Evolutionary conservation across 305 asterid genomes (phyloP).

Genomic region (Fraxinus latifolia): DNA sequence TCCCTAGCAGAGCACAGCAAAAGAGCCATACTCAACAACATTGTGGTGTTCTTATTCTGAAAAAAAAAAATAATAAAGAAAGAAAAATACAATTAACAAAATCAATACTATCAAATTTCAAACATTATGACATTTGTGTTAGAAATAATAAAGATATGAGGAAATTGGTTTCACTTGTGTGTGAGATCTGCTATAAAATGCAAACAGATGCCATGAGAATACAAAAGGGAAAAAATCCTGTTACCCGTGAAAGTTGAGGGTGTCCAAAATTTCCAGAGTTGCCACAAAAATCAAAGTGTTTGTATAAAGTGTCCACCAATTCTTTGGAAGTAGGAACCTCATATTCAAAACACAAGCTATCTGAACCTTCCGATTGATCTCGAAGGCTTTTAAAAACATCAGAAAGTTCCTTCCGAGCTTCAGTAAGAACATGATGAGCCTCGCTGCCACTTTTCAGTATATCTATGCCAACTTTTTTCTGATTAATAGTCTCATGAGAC

Average conservation of each 20-base stretch:
- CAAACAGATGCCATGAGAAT: slow-evolving; percentile 15
- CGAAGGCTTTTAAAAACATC: slow-evolving; percentile 45
- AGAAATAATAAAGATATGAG: slow-evolving; percentile 16
- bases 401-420: slow-evolving; percentile 56
- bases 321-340: slow-evolving; percentile 64
- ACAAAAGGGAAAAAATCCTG: slow-evolving; percentile 13
- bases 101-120: slow-evolving; percentile 9
- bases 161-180: slow-evolving; percentile 18
- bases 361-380: slow-evolving; percentile 40
- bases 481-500: slow-evolving; percentile 32
- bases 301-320: slow-evolving; percentile 56
- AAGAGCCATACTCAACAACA: slow-evolving; percentile 64
- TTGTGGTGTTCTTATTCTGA: slow-evolving; percentile 67
- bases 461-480: slow-evolving; percentile 32
- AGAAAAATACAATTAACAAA: background rate
- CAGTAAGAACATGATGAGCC: slow-evolving; percentile 40
- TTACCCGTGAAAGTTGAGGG: slow-evolving; percentile 64
- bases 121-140: background rate
- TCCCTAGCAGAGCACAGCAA: slow-evolving; percentile 81
- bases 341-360: slow-evolving; percentile 46
- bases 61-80: slow-evolving; percentile 8
- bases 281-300: slow-evolving; percentile 39
- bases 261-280: slow-evolving; percentile 42
- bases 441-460: slow-evolving; percentile 25
- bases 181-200: slow-evolving; percentile 18